These are phyloP conservation scores for Oryza nivara DNA, from an alignment of 176 grass and related monocot species.

Conservation along the genomic window DNA sequence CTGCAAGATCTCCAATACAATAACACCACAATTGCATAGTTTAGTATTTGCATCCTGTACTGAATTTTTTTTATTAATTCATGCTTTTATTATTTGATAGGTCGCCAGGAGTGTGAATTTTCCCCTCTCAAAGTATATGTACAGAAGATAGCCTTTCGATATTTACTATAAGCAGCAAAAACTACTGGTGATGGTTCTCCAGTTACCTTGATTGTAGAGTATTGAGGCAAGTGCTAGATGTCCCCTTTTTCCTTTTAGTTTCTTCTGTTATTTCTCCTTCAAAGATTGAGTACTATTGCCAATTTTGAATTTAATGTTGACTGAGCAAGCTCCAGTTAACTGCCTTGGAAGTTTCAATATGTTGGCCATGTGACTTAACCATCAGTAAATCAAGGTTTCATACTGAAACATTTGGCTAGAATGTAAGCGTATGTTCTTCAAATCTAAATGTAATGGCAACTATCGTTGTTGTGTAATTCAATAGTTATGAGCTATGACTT, in stretches of 20 bases:
- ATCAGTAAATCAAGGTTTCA: neutral
- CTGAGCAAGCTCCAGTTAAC: constrained; percentile 18
- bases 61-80: constrained; percentile 35
- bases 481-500: constrained; percentile 23
- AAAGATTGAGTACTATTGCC: constrained; percentile 8
- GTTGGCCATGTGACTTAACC: constrained; percentile 3
- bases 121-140: constrained; percentile 92
- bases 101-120: constrained; percentile 87
- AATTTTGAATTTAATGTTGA: constrained; percentile 23
- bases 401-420: neutral
- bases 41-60: neutral
- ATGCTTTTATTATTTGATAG: constrained; percentile 57
- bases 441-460: constrained; percentile 17
- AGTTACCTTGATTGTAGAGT: constrained; percentile 29
- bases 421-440: constrained; percentile 18
- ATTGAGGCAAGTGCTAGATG: constrained; percentile 4
- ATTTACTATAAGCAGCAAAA: constrained; percentile 20
- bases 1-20: constrained; percentile 2
- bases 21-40: neutral
- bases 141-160: constrained; percentile 78
- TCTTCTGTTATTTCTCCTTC: neutral
- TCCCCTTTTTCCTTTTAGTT: constrained; percentile 5
- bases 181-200: constrained; percentile 31
- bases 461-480: neutral
- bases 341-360: constrained; percentile 12